Percentiles rank a stretch among this genome's conserved stretches.
phyloP scores from a whole-genome alignment of 225 moss, liverwort and hornwort genomes.

The Sphagnum contortum region DNA sequence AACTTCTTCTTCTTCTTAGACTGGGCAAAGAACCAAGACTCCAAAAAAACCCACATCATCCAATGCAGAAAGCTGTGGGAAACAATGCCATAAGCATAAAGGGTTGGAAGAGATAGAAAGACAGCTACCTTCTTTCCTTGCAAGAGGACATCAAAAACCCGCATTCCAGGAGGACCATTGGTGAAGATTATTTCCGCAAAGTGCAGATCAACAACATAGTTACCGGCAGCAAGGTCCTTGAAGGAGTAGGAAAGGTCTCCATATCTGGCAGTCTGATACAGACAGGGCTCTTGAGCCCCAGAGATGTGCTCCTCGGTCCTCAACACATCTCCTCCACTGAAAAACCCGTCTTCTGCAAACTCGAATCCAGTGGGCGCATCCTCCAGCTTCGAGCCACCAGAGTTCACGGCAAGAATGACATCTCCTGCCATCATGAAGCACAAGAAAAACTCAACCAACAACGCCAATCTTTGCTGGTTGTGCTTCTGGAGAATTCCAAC shows the following conservation, averaged over 20 bases:
- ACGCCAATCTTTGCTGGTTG: too few species aligned
- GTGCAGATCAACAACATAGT: conserved; percentile 78
- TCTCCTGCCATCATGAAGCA: conserved; percentile 39
- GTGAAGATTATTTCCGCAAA: conserved; percentile 96
- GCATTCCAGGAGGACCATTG: conserved; percentile 89
- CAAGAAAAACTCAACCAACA: neutral
- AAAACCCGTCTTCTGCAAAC: conserved; percentile 56
- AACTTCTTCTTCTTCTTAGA: too few species aligned
- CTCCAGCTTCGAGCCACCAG: conserved; percentile 42
- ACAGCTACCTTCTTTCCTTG: conserved; percentile 66
- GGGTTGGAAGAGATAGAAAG: too few species aligned
- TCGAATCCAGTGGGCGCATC: conserved; percentile 45
- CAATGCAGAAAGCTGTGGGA: too few species aligned
- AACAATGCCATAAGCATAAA: too few species aligned
- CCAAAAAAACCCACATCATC: too few species aligned
- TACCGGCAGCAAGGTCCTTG: conserved; percentile 37
- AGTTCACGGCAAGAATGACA: conserved; percentile 63
- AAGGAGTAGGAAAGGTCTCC: conserved; percentile 69
- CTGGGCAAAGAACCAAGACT: too few species aligned
- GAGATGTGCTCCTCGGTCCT: conserved; percentile 64
- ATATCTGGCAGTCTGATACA: conserved; percentile 86
- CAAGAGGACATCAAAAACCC: conserved; percentile 81
- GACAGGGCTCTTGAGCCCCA: conserved; percentile 61
- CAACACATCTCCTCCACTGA: conserved; percentile 67
- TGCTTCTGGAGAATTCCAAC: too few species aligned